Evolutionary conservation across 2,329 filamentous ascomycete genomes (phyloP).

Genomic region (Verticillium klebahnii): DNA sequence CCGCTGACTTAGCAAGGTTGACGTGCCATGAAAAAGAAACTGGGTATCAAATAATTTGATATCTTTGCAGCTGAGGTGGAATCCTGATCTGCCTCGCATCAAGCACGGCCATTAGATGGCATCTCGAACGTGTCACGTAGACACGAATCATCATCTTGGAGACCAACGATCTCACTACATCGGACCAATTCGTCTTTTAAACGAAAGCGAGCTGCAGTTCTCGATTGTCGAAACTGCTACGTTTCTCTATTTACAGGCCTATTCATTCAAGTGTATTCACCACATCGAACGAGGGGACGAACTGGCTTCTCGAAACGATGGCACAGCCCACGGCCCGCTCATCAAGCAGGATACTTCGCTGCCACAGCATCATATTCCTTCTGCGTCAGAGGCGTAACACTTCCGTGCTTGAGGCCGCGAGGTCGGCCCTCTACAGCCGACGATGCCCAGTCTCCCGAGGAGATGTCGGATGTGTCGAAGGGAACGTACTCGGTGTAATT

Average conservation of each 20-base stretch:
- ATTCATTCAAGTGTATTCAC: not conserved
- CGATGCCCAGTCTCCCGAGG: slow-evolving; percentile 29
- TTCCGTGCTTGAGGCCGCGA: slow-evolving; percentile 41
- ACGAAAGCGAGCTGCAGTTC: not conserved
- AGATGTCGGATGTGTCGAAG: slow-evolving; percentile 35
- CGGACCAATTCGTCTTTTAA: not conserved
- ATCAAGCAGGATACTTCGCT: not conserved
- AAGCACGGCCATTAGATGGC: not conserved
- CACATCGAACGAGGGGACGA: not conserved
- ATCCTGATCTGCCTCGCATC: too few relatives aligned
- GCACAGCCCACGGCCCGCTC: not conserved
- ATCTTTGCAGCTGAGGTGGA: not conserved
- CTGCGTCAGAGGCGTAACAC: slow-evolving; percentile 37
- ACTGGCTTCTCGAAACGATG: not conserved
- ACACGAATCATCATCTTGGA: not conserved
- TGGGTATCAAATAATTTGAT: not conserved
- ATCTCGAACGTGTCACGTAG: not conserved
- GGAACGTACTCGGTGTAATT: slow-evolving; percentile 39
- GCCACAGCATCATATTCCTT: slow-evolving; percentile 30
- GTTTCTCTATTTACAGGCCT: not conserved
- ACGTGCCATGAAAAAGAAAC: not conserved
- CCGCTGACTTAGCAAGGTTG: not conserved
- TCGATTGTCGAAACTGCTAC: not conserved
- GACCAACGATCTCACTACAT: not conserved
- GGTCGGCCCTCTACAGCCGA: slow-evolving; percentile 34